These are phyloP conservation scores for Fraxinus sp. DNA, from an alignment of 305 asterid genomes.

Conservation along the genomic window DNA sequence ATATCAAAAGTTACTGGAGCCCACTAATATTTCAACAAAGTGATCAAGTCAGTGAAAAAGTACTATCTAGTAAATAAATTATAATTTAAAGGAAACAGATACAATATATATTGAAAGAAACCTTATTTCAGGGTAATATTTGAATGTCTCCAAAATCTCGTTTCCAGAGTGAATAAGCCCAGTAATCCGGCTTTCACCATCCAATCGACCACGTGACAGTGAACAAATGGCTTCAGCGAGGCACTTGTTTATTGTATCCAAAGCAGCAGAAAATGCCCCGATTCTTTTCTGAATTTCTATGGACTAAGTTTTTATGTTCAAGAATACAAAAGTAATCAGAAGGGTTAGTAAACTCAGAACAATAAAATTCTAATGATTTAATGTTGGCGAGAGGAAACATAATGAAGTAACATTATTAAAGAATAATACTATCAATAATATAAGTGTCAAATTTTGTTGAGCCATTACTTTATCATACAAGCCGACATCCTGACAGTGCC, in stretches of 20 bases:
- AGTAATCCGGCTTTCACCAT: conserved; percentile 84
- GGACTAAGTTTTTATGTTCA: conserved; percentile 45
- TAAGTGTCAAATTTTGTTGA: conserved; percentile 15
- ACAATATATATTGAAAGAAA: conserved; percentile 23
- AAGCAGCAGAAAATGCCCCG: conserved; percentile 85
- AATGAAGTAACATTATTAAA: not conserved
- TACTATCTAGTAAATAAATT: not conserved
- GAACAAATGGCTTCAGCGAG: conserved; percentile 89
- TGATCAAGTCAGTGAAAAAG: not conserved
- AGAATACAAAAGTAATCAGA: conserved; percentile 17
- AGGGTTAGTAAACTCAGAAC: conserved; percentile 16
- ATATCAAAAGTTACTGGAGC: not conserved
- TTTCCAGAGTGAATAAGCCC: conserved; percentile 85
- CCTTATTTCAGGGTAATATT: conserved; percentile 87
- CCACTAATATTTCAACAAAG: not conserved
- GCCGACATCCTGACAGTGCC: conserved; percentile 72
- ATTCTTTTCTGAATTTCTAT: conserved; percentile 88
- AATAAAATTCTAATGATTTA: conserved; percentile 13
- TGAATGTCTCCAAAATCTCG: conserved; percentile 82
- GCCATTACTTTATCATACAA: conserved; percentile 78
- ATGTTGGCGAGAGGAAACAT: not conserved
- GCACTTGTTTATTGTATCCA: conserved; percentile 84
- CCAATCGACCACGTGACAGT: conserved; percentile 85
- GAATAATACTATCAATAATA: not conserved
- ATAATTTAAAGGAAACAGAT: conserved; percentile 8